Percentiles rank a stretch among this genome's conserved stretches.
Conservation (phyloP, 148 eudicot species). For the Hydrangea macrophylla region DNA sequence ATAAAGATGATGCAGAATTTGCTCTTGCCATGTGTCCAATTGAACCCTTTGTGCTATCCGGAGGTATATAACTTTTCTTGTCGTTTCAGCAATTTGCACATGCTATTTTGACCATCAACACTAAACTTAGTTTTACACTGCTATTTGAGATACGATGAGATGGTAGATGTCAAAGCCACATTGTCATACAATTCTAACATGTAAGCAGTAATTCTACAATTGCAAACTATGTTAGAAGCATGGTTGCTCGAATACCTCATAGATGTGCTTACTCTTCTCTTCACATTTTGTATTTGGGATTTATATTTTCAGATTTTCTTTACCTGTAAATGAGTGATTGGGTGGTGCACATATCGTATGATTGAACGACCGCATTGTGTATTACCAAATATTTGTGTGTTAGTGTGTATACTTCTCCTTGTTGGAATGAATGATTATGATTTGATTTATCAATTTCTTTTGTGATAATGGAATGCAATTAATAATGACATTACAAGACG, state of each 20-base stretch:
- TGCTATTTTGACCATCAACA: too few relatives aligned
- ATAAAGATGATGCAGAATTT: slow-evolving; percentile 76
- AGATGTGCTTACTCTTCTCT: neutral
- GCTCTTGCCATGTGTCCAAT: slow-evolving; percentile 73
- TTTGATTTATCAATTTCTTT: neutral
- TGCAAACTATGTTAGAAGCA: neutral
- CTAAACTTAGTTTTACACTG: too few relatives aligned
- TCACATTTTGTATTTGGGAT: neutral
- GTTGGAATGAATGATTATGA: neutral
- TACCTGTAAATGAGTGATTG: neutral
- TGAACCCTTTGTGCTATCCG: slow-evolving; percentile 79
- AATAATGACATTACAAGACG: too few relatives aligned
- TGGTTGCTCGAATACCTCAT: neutral
- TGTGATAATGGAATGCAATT: neutral
- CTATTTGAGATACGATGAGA: neutral
- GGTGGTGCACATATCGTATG: neutral
- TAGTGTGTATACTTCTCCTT: too few relatives aligned
- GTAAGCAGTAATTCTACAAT: neutral
- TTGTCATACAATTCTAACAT: neutral
- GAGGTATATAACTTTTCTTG: slow-evolving; percentile 36
- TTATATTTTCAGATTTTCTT: too few relatives aligned
- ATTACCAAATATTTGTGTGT: too few relatives aligned
- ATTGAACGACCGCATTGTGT: neutral
- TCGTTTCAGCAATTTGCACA: too few relatives aligned
- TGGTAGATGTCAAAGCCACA: neutral